Conservation (phyloP, 2,329 filamentous ascomycete species). For the Phialophora verrucosa region DNA sequence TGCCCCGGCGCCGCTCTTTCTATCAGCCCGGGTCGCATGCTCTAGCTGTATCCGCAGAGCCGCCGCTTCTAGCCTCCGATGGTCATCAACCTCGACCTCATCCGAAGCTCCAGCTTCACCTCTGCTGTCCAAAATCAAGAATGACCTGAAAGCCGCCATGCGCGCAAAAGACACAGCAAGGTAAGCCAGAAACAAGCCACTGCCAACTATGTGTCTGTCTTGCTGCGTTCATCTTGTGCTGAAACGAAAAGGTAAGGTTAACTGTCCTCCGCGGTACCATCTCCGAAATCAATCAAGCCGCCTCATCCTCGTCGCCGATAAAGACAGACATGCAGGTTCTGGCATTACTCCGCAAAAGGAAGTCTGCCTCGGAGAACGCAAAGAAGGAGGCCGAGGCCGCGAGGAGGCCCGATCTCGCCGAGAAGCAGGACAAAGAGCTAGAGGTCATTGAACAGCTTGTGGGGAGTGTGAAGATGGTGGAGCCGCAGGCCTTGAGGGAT, state of each 20-base stretch:
- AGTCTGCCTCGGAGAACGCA: constrained; percentile 47
- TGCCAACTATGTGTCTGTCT: not conserved
- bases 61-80: constrained; percentile 42
- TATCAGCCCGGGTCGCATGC: constrained; percentile 24
- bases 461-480: constrained; percentile 50
- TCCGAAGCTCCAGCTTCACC: constrained; percentile 44
- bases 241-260: constrained; percentile 44
- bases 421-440: constrained; percentile 53
- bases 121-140: constrained; percentile 52
- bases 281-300: constrained; percentile 57
- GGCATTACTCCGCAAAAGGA: constrained; percentile 53
- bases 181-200: constrained; percentile 41
- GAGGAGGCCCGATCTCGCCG: constrained; percentile 51
- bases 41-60: constrained; percentile 23
- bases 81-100: constrained; percentile 46
- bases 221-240: not conserved
- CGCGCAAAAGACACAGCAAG: constrained; percentile 55
- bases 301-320: constrained; percentile 53
- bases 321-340: constrained; percentile 55
- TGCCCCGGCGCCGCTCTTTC: constrained; percentile 7
- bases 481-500: constrained; percentile 48
- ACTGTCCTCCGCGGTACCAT: constrained; percentile 57
- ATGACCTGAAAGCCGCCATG: constrained; percentile 58
- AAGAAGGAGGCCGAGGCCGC: constrained; percentile 50
- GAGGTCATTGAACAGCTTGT: constrained; percentile 54